Evolutionary conservation across 768 basidiomycete genomes (phyloP), one percentile per base, ranked within the genome.

Genomic region (Russula lepida): DNA sequence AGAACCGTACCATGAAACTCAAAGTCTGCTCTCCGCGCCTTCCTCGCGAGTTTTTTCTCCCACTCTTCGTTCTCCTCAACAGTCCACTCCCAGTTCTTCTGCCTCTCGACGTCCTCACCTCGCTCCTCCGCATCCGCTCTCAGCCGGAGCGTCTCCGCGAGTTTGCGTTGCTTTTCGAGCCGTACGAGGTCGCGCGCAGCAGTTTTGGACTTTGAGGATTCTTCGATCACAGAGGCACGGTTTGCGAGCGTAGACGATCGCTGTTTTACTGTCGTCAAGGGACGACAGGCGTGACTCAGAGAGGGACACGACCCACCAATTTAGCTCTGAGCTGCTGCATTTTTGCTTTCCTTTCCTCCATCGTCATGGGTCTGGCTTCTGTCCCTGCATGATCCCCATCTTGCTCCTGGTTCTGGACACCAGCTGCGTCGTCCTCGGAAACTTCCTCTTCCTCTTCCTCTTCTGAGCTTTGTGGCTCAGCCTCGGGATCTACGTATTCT

Each of bases 11-110:
- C 91, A 70, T 95, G 89, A 71, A 97, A 98, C 72, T 89, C 86
- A 66, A 85, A 92, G 73, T 95, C 91, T 9, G 86, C 90, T 72
- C 91, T 80, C 71, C 92, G 79, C 64, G 81, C 83, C 74, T 94
- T 98, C 68, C 86, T 76, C 27, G 84, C 86, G 66, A 82, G 72
- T 72, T 94, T 92, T 79, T 89, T 89, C 76, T 97, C 94, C 97
- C 97, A 99, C 59, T 84, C 79, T 63, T 98, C 93, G 69, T 94
- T 95, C 74, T 98, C 92, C 74, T 98, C 92, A 59, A 97, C 84
- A 28, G 89, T 89, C 77, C 89, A 94, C 68, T 92, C 90, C 93
- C 93, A 98, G 69, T 93, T 92, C 80, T 91, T 92, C 70, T 83
- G 81, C 63, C 94, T 76, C 71, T 95, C 92, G 6, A 92, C 77